These are phyloP conservation scores for Oxytropis ochrocephala DNA, from an alignment of 306 rosid genomes.

Conservation along the genomic window DNA sequence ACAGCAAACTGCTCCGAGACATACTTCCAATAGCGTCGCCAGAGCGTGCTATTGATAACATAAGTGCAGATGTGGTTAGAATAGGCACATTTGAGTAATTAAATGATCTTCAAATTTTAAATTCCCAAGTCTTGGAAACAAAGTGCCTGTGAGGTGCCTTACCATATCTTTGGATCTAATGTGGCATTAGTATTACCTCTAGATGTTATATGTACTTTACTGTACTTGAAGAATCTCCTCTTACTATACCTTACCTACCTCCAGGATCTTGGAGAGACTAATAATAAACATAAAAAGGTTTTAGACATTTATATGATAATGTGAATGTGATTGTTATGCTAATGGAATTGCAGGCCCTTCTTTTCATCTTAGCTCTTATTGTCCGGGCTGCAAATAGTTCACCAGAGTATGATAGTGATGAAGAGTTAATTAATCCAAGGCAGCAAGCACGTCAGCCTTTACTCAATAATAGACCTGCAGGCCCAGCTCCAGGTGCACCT, in stretches of 20 bases:
- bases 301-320: not conserved
- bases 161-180: not conserved
- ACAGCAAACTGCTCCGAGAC: too few species aligned
- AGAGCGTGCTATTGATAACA: too few species aligned
- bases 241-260: not conserved
- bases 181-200: not conserved
- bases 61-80: not conserved
- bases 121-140: not conserved
- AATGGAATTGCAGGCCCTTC: constrained; percentile 64
- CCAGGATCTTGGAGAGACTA: not conserved
- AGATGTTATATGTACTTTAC: not conserved
- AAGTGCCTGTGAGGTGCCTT: not conserved
- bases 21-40: too few species aligned
- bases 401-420: constrained; percentile 85
- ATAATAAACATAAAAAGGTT: not conserved
- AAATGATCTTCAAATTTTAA: not conserved
- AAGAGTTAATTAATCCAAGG: constrained; percentile 68
- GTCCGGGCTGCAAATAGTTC: constrained; percentile 83
- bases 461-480: constrained; percentile 60
- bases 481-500: constrained; percentile 73
- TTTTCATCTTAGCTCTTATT: constrained; percentile 76
- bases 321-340: constrained; percentile 14
- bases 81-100: not conserved
- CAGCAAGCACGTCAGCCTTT: constrained; percentile 80
- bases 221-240: not conserved